Evolutionary conservation across 2,329 filamentous ascomycete genomes (phyloP).

Genomic region (Arthroderma sp.): DNA sequence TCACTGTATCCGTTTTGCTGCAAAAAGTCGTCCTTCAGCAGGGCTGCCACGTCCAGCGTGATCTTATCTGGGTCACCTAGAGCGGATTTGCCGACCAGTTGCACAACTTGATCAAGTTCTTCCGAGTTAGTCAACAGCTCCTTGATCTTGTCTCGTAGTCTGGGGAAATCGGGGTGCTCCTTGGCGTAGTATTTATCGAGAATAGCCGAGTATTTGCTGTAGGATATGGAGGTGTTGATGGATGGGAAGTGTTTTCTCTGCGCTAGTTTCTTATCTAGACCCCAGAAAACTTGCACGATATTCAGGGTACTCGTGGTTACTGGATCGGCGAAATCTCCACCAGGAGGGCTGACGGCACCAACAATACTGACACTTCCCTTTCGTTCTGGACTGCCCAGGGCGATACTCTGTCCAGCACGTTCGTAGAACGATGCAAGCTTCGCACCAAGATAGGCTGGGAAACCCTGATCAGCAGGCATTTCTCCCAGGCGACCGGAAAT

Average conservation of each 20-base stretch:
- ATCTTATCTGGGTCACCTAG: constrained; percentile 97
- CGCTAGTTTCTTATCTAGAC: constrained; percentile 97
- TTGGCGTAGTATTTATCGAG: constrained; percentile 93
- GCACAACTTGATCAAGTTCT: constrained; percentile 95
- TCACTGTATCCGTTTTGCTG: constrained; percentile 99
- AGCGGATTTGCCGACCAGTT: constrained; percentile 94
- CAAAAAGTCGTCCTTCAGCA: constrained; percentile 97
- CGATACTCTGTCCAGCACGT: constrained; percentile 75
- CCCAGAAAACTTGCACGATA: constrained; percentile 99
- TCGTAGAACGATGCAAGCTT: constrained; percentile 99
- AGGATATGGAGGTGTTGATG: constrained; percentile 87
- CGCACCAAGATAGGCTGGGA: constrained; percentile 90
- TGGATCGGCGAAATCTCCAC: constrained; percentile 97
- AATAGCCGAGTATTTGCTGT: constrained; percentile 86
- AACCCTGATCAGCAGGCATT: constrained; percentile 99
- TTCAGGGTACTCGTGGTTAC: constrained; percentile 85
- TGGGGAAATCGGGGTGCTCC: constrained; percentile 85
- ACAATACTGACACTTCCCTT: constrained; percentile 93
- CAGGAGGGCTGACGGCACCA: constrained; percentile 89
- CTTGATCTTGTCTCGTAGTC: constrained; percentile 82
- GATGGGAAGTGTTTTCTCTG: constrained; percentile 99
- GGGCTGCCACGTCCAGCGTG: constrained; percentile 75
- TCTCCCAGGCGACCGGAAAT: constrained; percentile 97
- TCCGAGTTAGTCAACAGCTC: constrained; percentile 89
- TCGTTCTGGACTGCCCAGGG: constrained; percentile 78